Evolutionary conservation across 441 rosid genomes (phyloP), one percentile per base, ranked within the genome.

Genomic region (Breynia disticha): DNA sequence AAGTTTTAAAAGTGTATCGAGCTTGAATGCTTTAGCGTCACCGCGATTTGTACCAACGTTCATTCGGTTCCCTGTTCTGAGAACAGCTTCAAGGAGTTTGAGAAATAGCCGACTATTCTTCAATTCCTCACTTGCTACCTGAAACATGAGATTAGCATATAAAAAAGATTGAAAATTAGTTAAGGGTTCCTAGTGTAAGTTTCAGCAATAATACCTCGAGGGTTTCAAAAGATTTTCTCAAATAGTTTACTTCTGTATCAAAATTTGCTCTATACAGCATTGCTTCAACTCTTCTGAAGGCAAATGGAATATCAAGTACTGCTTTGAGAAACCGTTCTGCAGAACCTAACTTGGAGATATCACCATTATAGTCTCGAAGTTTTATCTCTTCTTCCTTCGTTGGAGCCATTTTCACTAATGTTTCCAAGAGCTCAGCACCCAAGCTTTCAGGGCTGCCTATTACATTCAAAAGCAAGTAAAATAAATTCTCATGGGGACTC

Each of bases 371-470:
- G 38, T 73, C 97, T 72, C 72, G 79, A 53, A 91, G 65, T 39
- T 79, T 91, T 0, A 82, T 78, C 61, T 89, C 97, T 72, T 89
- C 97, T 70, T 89, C 93, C 72, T 82, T 83, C 39, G 81, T 80
- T 0, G 95, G 95, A 19, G 95, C 95, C 97, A 89, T 86, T 79
- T 80, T 89, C 54, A 80, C 61, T 62, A 89, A 70, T 67, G 82
- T 86, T 74, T 89, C 97, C 13, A 89, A 89, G 76, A 89, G 90
- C 65, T 89, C 97, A n/a, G 95, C 65, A 38, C 95, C 97, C 46
- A 89, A 87, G 18, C 79, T 71, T 28, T 91, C 96, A 1, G 78
- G 76, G 58, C 86, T 88, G 20, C 98, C 98, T 91, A 80, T 61
- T 17, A 7, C 52, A 48, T n/a, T 21, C 22, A 49, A 49, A 38